These are phyloP conservation scores for Wickerhamiella domercqiae DNA, from an alignment of 805 yeast species.

Conservation along the genomic window DNA sequence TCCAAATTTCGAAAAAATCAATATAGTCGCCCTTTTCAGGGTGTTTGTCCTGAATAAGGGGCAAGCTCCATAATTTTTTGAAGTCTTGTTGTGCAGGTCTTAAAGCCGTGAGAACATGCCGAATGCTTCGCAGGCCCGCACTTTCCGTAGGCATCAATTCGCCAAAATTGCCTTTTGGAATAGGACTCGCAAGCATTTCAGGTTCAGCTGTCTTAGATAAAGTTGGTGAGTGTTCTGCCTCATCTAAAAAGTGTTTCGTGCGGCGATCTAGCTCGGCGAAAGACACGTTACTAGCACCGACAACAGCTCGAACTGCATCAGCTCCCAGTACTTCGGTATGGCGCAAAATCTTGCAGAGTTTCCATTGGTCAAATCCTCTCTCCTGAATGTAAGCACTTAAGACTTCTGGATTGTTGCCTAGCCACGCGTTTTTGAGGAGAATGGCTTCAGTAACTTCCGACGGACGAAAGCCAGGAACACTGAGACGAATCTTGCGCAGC, in stretches of 20 bases:
- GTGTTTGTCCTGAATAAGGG: conserved; percentile 24
- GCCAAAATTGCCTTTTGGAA: conserved; percentile 41
- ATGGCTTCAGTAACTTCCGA: conserved; percentile 50
- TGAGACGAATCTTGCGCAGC: conserved; percentile 23
- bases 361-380: conserved; percentile 17
- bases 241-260: conserved; percentile 4
- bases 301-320: conserved; percentile 27
- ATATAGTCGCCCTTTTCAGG: conserved; percentile 27
- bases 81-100: conserved; percentile 13
- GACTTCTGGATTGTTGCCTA: conserved; percentile 9
- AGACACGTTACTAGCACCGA: conserved; percentile 18
- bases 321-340: conserved; percentile 41
- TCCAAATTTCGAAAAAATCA: conserved; percentile 56
- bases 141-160: conserved; percentile 54
- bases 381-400: conserved; percentile 13
- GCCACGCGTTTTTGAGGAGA: conserved; percentile 33
- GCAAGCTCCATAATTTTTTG: conserved; percentile 21
- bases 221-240: background rate
- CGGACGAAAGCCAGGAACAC: conserved; percentile 25
- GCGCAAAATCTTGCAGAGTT: conserved; percentile 22
- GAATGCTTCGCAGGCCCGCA: conserved; percentile 60
- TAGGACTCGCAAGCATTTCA: conserved; percentile 12
- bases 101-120: conserved; percentile 40
- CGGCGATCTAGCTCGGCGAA: conserved; percentile 4
- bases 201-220: background rate